A percentile compares a stretch with the other conserved stretches of the same genome.
phyloP scores from a whole-genome alignment of 2,329 filamentous ascomycete genomes.

The Setomelanomma holmii region DNA sequence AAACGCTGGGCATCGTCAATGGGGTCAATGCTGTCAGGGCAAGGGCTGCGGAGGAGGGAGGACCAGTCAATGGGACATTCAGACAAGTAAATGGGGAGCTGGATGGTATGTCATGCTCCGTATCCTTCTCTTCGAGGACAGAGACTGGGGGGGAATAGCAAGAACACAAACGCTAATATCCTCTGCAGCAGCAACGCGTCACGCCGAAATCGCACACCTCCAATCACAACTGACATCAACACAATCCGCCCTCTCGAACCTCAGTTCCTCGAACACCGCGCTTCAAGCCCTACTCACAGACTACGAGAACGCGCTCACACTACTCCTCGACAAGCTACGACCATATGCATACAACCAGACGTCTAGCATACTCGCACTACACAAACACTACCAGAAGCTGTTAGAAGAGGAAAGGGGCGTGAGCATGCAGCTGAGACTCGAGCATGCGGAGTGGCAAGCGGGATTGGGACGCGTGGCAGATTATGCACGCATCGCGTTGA shows the following conservation, averaged over 20 bases:
- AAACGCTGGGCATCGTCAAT: slow-evolving; percentile 48
- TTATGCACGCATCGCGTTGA: slow-evolving; percentile 50
- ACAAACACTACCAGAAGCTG: slow-evolving; percentile 57
- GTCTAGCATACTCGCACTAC: slow-evolving; percentile 52
- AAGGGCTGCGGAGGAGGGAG: slow-evolving; percentile 46
- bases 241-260: slow-evolving; percentile 34
- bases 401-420: slow-evolving; percentile 53
- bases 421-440: slow-evolving; percentile 55
- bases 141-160: no score
- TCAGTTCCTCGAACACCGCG: slow-evolving; percentile 31
- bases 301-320: slow-evolving; percentile 53
- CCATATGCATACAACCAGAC: slow-evolving; percentile 50
- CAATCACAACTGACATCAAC: slow-evolving; percentile 40
- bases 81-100: slow-evolving; percentile 47
- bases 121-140: no score
- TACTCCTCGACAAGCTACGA: slow-evolving; percentile 45
- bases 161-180: slow-evolving; percentile 8
- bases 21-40: slow-evolving; percentile 48
- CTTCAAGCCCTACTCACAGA: slow-evolving; percentile 44
- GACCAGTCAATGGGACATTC: slow-evolving; percentile 23
- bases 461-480: slow-evolving; percentile 53
- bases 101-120: slow-evolving; percentile 34
- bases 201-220: slow-evolving; percentile 41
- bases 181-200: slow-evolving; percentile 33
- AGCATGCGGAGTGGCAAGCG: slow-evolving; percentile 59